Evolutionary conservation across 75 land plant genomes (phyloP), one percentile per base, ranked within the genome.

Genomic region (Azolla pinnata): DNA sequence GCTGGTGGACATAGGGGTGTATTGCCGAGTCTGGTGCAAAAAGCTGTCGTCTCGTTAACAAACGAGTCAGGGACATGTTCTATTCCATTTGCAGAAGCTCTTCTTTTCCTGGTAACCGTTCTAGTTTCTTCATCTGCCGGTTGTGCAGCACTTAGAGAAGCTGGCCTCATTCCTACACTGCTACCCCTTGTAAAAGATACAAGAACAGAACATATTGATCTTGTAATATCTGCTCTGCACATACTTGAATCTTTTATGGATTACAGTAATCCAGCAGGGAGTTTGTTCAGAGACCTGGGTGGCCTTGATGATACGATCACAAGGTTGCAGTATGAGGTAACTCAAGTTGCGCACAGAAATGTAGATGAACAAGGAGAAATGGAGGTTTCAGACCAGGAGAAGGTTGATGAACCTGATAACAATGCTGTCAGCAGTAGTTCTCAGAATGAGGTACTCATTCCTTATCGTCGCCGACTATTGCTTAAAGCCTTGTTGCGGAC

Each of bases 171-270:
- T 35, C 88, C 99, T 12, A 86, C 87, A 38, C 73, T 95, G 46
- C 66, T 95, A 0, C 96, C 96, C 44, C 83, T 95, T 14, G 66
- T 95, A 31, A 86, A 89, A 54, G 87, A 89, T 65, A 69, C 78
- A 33, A 62, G 83, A 27, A 72, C 83, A 3, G 75, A 77, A 38
- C 96, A 95, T 56, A 61, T 86, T 52, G 92, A 83, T 65, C 70
- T 95, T 62, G 99, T 95, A 27, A 81, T 80, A 54, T 75, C 83
- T 38, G 88, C 88, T 69, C 96, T 95, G 23, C 83, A 89, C 64
- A 77, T 83, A 59, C 67, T 95, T 14, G 88, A 95, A 73, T 81
- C 83, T 40, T 83, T 95, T 40, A 86, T 95, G 85, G 99, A 95
- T 66, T 95, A 81, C 59, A 83, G 87, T 53, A 85, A 84, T 65